Base-by-base conservation (phyloP, 495 filamentous ascomycete genomes). In the Annulohypoxylon nitens region DNA sequence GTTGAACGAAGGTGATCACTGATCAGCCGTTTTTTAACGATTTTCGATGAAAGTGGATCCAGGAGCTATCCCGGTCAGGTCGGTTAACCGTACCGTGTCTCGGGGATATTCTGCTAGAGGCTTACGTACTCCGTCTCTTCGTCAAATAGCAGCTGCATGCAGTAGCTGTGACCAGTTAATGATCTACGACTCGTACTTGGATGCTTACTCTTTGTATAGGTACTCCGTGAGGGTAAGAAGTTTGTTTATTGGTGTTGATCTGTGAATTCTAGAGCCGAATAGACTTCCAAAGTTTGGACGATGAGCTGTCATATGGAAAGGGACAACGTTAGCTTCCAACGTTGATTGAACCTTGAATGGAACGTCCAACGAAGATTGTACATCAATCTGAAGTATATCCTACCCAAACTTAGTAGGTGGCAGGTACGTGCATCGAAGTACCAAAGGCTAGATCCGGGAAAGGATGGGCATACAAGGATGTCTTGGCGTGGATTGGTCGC, bases 401-500 rank as follows among this genome's bases (percentile, higher is more conserved):
- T 20, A 0, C 10, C 4, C 0, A 1, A 23, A 33, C 41, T 16
- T 34, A n/a, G 20, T 1, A 9, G 3, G 10, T 23, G 3, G 18
- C 0, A 11, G 16, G 16, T 73, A 73, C 70, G 4, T 53, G 11
- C 1, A 8, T 23, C 0, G 4, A 60, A 36, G 70, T 73, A 68
- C 34, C 16, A 0, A 12, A 54, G 23, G 37, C 47, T 66, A 66
- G 66, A 65, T 69, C 61, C 54, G 55, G 61, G 48, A 74, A 67
- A 47, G 61, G 61, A 74, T 69, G 66, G 66, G 58, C 66, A 45
- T 45, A 47, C 43, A 47, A 18, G 43, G 43, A 47, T 58, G 59
- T 69, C 65, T 69, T 74, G 71, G 71, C 71, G 37, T 37, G 66
- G 48, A 69, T 61, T 74, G 61, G 63, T 64, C 53, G 72, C 72